Percentiles rank a stretch among this genome's conserved stretches.
Conservation (phyloP, 1,284 basidiomycete genomes). For the Apiotrichum montevideense region DNA sequence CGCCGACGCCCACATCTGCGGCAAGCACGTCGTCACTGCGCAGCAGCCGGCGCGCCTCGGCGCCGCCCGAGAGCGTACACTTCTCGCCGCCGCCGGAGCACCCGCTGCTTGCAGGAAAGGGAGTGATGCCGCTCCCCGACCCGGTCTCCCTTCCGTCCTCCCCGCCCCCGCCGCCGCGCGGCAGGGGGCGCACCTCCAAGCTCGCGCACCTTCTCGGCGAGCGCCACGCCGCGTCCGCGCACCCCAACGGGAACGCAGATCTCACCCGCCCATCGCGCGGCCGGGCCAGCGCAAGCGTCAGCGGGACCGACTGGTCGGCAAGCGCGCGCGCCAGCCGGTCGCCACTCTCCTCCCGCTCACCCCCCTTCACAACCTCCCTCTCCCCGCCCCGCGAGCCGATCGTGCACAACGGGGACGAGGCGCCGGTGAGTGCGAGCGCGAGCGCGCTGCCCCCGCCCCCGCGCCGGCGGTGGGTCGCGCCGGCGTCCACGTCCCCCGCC, state of each 20-base stretch:
- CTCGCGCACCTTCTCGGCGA: conserved; percentile 29
- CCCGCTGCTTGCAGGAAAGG: background rate
- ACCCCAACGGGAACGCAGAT: background rate
- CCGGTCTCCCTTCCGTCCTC: background rate
- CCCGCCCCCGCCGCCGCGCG: conserved; percentile 6
- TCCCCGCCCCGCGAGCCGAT: conserved; percentile 2
- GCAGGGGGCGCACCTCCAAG: conserved; percentile 18
- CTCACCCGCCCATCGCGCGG: background rate
- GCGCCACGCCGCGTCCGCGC: conserved; percentile 9
- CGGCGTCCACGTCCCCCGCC: background rate
- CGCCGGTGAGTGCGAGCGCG: background rate
- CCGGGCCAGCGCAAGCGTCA: no score
- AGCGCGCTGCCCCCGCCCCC: background rate
- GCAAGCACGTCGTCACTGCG: background rate
- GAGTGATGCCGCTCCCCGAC: background rate
- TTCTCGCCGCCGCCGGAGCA: background rate
- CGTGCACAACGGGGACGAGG: background rate
- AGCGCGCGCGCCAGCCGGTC: no score
- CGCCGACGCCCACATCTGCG: background rate
- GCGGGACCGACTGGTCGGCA: no score
- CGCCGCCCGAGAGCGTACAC: conserved; percentile 3
- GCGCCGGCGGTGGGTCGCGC: background rate
- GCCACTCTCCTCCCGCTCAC: no score
- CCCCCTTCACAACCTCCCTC: background rate
- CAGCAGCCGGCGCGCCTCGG: background rate